Base-by-base conservation (phyloP, 225 moss, liverwort and hornwort genomes). In the Pleurozium schreberi region DNA sequence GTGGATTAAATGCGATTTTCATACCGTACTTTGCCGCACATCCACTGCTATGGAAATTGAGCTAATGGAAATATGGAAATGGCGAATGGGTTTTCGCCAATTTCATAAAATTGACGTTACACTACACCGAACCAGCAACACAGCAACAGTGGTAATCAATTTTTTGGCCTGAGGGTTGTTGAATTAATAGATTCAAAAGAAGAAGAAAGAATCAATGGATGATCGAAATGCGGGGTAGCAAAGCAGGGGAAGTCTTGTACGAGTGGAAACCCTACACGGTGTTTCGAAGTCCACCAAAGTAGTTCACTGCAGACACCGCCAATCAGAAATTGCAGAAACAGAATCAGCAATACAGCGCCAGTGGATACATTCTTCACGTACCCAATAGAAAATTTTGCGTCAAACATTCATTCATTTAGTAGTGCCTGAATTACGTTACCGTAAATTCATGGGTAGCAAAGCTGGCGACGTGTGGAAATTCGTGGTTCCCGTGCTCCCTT, bases 391-490 rank as follows among this genome's bases (percentile, higher is more conserved):
- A 19, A 19, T 38, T 76, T 76, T 14, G 5, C 53, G 77, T 25
- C 25, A 38, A 77, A 38, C 38, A 16, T 36, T 57, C n/a, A 55
- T 55, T 34, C 1, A 36, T 49, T 31, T 31, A 11, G 10, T 14
- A n/a, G 17, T 17, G 55, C 10, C n/a, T 11, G 55, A 26, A 38
- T 8, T 30, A n/a, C n/a, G n/a, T n/a, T n/a, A n/a, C n/a, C 27
- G 60, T 57, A 7, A 57, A 57, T 57, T 57, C 20, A 57, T 80
- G 80, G 60, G 60, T 84, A 90, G 87, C 84, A 88, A 80, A 84
- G 88, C 88, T 22, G 78, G 49, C 27, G 86, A 90, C 6, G 88
- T 92, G 67, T 90, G 92, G 88, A 92, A 75, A 14, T 80, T 88
- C 8, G 20, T 88, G 90, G 86, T 74, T 66, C 88, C 90, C 26